These are phyloP conservation scores for Paraphoma sp. DNA, from an alignment of 2,329 filamentous ascomycete genomes.

Conservation along the genomic window DNA sequence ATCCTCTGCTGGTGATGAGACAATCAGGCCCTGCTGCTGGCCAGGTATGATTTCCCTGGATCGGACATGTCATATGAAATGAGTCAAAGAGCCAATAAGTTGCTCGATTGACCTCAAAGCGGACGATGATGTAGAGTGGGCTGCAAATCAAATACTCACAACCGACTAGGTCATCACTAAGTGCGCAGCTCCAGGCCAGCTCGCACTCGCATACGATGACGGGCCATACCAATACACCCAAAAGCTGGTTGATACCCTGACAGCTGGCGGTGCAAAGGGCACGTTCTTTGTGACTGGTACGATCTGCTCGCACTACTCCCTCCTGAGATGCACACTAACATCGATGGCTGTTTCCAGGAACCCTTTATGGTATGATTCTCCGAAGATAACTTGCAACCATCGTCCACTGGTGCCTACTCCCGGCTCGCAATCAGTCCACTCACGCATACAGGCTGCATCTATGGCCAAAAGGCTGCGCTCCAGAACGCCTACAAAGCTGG, in stretches of 20 bases:
- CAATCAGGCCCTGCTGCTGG: conserved; percentile 35
- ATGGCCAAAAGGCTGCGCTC: conserved; percentile 38
- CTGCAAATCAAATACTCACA: not conserved
- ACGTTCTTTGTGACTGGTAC: conserved; percentile 43
- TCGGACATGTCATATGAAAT: too few relatives aligned
- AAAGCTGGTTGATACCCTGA: conserved; percentile 40
- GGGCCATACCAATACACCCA: conserved; percentile 46
- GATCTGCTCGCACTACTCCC: not conserved
- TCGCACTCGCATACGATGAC: conserved; percentile 46
- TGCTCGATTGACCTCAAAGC: not conserved
- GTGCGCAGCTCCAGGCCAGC: conserved; percentile 32
- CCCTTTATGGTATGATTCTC: conserved; percentile 31
- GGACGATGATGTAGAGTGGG: not conserved
- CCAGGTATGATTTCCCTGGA: conserved; percentile 11
- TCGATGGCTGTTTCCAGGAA: conserved; percentile 1
- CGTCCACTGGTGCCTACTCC: not conserved
- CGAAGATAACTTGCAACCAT: not conserved
- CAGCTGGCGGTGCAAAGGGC: conserved; percentile 39
- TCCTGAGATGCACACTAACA: not conserved
- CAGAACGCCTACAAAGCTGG: conserved; percentile 41
- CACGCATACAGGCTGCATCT: conserved; percentile 39
- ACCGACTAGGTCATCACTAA: conserved; percentile 34
- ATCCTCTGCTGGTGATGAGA: conserved; percentile 36
- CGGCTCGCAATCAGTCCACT: not conserved
- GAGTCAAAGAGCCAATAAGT: too few relatives aligned